Conservation (phyloP, 441 rosid species). For the Aleurites moluccanus region DNA sequence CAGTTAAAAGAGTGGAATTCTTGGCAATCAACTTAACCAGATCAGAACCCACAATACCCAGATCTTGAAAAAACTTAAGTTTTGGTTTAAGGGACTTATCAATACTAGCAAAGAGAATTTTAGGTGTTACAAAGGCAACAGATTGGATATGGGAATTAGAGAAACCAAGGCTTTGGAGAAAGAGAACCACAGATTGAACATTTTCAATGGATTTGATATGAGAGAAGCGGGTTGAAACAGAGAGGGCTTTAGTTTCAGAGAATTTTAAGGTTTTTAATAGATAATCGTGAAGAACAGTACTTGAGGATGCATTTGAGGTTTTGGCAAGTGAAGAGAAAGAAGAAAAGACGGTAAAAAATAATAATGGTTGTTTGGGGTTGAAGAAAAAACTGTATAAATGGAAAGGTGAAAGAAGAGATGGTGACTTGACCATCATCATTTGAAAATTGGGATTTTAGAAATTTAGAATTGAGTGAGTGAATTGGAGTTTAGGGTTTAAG, state of each 20-base stretch:
- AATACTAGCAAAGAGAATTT: constrained; percentile 26
- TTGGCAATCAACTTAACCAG: constrained; percentile 31
- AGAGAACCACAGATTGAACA: constrained; percentile 16
- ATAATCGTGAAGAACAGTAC: too few relatives aligned
- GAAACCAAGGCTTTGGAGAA: constrained; percentile 30
- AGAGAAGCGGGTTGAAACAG: too few relatives aligned
- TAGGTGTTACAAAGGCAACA: constrained; percentile 19
- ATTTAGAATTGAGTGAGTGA: too few relatives aligned
- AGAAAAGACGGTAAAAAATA: too few relatives aligned
- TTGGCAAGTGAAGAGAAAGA: too few relatives aligned
- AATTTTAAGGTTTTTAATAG: too few relatives aligned
- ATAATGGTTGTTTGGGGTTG: too few relatives aligned
- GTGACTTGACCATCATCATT: not conserved
- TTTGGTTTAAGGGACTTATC: constrained; percentile 36
- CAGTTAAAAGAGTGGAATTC: constrained; percentile 22
- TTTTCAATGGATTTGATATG: constrained; percentile 23
- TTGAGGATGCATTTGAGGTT: too few relatives aligned
- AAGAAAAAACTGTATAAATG: too few relatives aligned
- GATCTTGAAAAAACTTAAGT: constrained; percentile 30
- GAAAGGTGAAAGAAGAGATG: not conserved
- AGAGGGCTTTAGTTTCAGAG: too few relatives aligned
- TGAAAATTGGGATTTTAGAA: too few relatives aligned
- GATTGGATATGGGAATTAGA: constrained; percentile 28
- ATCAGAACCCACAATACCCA: constrained; percentile 36
- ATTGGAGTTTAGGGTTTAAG: too few relatives aligned